Evolutionary conservation across 345 rosid species (phyloP), one percentile per base, ranked within the genome.

Genomic region (Hevea brasiliensis): DNA sequence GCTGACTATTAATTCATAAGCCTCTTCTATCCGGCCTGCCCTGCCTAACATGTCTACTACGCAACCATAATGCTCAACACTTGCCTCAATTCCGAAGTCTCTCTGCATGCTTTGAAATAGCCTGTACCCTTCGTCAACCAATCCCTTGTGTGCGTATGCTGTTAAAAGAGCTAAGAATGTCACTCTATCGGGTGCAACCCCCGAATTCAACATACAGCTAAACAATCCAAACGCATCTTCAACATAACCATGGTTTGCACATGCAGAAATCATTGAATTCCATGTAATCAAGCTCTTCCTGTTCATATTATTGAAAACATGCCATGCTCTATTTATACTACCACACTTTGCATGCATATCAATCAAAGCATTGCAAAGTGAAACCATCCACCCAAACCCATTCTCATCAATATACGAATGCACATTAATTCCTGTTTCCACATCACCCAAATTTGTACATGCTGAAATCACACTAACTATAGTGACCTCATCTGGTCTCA

Each of bases 341-440:
- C 86, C 86, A 55, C 84, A 77, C 53, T 80, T 80, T 4, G 76
- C 81, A 29, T 83, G 74, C 84, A 83, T 83, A 67, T 72, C 72
- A 40, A 83, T 74, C 71, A 83, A 65, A 0, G 83, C 83, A 6
- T 83, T 83, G 72, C 79, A 67, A 54, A 81, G 80, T 9, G 81
- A 81, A 68, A 78, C 55, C 77, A 81, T 78, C 81, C 79, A 72
- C 18, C 72, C 65, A 29, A 78, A 69, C n/a, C 80, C 82, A 10
- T 78, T 78, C 65, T 72, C 76, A 42, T 71, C 63, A 15, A 81
- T 76, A 27, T 72, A 78, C 4, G 64, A 51, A 60, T 81, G 85
- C 41, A 78, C 78, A 32, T 48, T 40, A 1, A 72, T 20, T 35
- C 85, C 85, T 10, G 64, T 55, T 50, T 75, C 61, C 45, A 64